A percentile compares a stretch with the other conserved stretches of the same genome.
phyloP scores from a whole-genome alignment of 1,139 yeast species.

The Magnusiomyces suaveolens region DNA sequence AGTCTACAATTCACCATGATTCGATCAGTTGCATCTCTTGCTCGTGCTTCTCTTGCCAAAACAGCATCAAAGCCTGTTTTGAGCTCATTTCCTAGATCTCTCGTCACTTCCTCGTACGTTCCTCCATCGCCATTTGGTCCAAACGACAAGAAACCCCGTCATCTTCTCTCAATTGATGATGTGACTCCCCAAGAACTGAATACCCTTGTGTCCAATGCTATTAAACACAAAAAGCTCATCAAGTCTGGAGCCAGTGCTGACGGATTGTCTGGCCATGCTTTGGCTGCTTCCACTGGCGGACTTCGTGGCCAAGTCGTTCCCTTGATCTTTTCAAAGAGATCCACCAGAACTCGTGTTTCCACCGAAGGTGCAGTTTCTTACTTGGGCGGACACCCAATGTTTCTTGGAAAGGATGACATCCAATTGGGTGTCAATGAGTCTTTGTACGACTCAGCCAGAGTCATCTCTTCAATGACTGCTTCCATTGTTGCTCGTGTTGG shows the following conservation, averaged over 20 bases:
- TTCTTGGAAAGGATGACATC: slow-evolving; percentile 89
- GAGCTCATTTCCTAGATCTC: slow-evolving; percentile 1
- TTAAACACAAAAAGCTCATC: slow-evolving; percentile 26
- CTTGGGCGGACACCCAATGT: slow-evolving; percentile 95
- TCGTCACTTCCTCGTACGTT: slow-evolving; percentile 11
- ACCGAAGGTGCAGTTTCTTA: slow-evolving; percentile 90
- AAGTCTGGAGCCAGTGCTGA: slow-evolving; percentile 9
- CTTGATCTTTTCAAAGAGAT: slow-evolving; percentile 75
- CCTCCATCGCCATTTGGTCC: slow-evolving; percentile 8
- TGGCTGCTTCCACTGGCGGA: slow-evolving; percentile 24
- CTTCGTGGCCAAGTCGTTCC: slow-evolving; percentile 76
- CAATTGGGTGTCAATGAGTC: slow-evolving; percentile 93
- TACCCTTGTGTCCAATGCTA: slow-evolving; percentile 44
- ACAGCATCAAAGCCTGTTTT: not conserved
- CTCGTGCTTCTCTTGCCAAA: too few relatives aligned
- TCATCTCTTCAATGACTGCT: slow-evolving; percentile 89
- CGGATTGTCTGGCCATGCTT: slow-evolving; percentile 7
- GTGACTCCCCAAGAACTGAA: slow-evolving; percentile 59
- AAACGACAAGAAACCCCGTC: slow-evolving; percentile 38
- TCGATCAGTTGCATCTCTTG: slow-evolving; percentile 3
- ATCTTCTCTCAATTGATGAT: slow-evolving; percentile 70
- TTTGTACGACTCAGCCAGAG: slow-evolving; percentile 75
- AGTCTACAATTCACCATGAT: not conserved
- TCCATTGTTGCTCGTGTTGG: slow-evolving; percentile 95
- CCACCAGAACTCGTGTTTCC: slow-evolving; percentile 90